Conservation (phyloP, 108 stramenopile species). For the Skeletonema costatum region DNA sequence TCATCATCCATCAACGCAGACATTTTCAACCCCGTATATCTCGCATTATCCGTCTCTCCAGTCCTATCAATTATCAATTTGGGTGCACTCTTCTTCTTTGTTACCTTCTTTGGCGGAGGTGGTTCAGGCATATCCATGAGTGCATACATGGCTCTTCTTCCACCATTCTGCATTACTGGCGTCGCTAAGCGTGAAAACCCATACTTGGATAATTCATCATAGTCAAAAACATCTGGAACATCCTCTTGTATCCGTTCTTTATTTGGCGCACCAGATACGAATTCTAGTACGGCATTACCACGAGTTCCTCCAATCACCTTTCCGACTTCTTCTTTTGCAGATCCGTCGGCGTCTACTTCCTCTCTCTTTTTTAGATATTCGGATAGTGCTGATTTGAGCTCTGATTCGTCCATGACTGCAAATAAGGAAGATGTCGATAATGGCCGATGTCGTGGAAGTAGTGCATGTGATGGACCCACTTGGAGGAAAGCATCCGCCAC, state of each 20-base stretch:
- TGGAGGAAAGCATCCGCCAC: background rate
- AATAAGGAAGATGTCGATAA: background rate
- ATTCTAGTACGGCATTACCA: slow-evolving; percentile 77
- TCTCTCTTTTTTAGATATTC: slow-evolving; percentile 71
- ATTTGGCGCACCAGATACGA: slow-evolving; percentile 72
- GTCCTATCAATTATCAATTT: slow-evolving; percentile 75
- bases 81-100: slow-evolving; percentile 49
- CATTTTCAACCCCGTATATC: slow-evolving; percentile 82
- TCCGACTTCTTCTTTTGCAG: slow-evolving; percentile 62
- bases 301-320: slow-evolving; percentile 81
- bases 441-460: background rate
- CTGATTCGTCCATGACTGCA: slow-evolving; percentile 20
- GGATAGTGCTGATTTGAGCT: slow-evolving; percentile 67
- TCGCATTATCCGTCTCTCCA: slow-evolving; percentile 69
- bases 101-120: slow-evolving; percentile 39
- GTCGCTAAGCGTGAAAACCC: slow-evolving; percentile 65
- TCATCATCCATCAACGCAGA: slow-evolving; percentile 71
- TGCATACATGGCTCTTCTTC: slow-evolving; percentile 72
- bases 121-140: slow-evolving; percentile 66
- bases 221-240: slow-evolving; percentile 75
- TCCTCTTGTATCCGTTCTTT: slow-evolving; percentile 64
- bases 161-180: slow-evolving; percentile 81
- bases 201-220: slow-evolving; percentile 76
- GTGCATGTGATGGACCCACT: background rate
- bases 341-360: slow-evolving; percentile 67